Evolutionary conservation across 73 alveolate genomes (phyloP).

Genomic region (Halteria grandinella): DNA sequence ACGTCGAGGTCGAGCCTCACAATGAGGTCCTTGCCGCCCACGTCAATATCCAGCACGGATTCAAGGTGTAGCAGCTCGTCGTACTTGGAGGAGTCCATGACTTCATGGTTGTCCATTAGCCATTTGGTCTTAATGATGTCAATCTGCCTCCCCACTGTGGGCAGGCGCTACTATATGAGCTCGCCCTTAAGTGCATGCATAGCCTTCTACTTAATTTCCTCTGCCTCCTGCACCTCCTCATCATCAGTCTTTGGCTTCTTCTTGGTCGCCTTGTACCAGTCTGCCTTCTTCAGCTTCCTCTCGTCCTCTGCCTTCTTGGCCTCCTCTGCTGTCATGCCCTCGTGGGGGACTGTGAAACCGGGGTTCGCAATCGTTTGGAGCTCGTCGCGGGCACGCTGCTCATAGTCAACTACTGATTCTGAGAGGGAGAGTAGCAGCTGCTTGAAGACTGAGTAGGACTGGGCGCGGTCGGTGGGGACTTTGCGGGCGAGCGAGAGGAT

Average conservation of each 20-base stretch:
- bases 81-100: constrained; percentile 43
- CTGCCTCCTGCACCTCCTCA: constrained; percentile 68
- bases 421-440: constrained; percentile 58
- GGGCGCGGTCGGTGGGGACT: constrained; percentile 69
- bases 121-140: constrained; percentile 38
- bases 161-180: constrained; percentile 15
- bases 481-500: constrained; percentile 63
- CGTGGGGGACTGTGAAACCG: constrained; percentile 70
- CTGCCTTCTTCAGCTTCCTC: constrained; percentile 71
- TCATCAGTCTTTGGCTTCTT: constrained; percentile 88
- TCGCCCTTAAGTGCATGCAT: constrained; percentile 29
- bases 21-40: constrained; percentile 73
- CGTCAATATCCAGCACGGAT: constrained; percentile 64
- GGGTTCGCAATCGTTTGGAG: constrained; percentile 72
- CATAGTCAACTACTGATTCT: constrained; percentile 61
- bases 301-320: constrained; percentile 71
- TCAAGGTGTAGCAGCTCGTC: constrained; percentile 63
- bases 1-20: constrained; percentile 81
- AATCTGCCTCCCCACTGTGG: constrained; percentile 39
- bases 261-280: constrained; percentile 82
- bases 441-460: constrained; percentile 55
- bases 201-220: constrained; percentile 60
- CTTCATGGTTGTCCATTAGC: constrained; percentile 43
- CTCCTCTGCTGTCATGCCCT: constrained; percentile 73
- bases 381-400: constrained; percentile 69